Evolutionary conservation across 139 green algal genomes (phyloP).

Genomic region (Dunaliella primolecta): DNA sequence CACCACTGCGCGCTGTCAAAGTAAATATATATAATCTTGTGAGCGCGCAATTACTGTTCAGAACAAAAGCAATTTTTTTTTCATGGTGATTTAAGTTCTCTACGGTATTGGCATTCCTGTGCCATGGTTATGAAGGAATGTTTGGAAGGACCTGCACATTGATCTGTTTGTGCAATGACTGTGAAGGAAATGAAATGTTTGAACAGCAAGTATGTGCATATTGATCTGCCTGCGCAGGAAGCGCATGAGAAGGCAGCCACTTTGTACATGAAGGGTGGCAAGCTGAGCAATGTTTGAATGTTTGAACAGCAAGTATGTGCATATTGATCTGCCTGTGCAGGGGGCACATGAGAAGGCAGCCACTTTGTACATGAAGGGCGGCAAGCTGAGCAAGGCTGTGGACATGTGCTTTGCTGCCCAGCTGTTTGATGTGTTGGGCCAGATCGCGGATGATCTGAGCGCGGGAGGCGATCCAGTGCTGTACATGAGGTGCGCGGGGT

Average conservation of each 20-base stretch:
- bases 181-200: too few species aligned
- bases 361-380: slow-evolving; percentile 47
- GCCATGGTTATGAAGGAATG: too few species aligned
- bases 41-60: too few species aligned
- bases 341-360: slow-evolving; percentile 45
- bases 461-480: slow-evolving; percentile 16
- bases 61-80: too few species aligned
- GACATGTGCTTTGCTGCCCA: slow-evolving; percentile 73
- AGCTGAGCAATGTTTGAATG: slow-evolving; percentile 47
- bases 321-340: neutral
- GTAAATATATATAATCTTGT: too few species aligned
- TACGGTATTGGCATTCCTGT: too few species aligned
- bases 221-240: slow-evolving; percentile 27
- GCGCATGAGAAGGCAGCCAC: slow-evolving; percentile 45
- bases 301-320: neutral
- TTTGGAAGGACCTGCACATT: too few species aligned
- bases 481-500: slow-evolving; percentile 24
- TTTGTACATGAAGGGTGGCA: slow-evolving; percentile 47
- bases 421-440: slow-evolving; percentile 63
- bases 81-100: too few species aligned
- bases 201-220: too few species aligned
- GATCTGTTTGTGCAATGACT: too few species aligned
- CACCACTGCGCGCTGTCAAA: too few species aligned
- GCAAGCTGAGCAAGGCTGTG: slow-evolving; percentile 60
- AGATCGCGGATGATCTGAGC: slow-evolving; percentile 59